Base-by-base conservation (phyloP, 257 asterid species). In the Solanum tarapatanum region DNA sequence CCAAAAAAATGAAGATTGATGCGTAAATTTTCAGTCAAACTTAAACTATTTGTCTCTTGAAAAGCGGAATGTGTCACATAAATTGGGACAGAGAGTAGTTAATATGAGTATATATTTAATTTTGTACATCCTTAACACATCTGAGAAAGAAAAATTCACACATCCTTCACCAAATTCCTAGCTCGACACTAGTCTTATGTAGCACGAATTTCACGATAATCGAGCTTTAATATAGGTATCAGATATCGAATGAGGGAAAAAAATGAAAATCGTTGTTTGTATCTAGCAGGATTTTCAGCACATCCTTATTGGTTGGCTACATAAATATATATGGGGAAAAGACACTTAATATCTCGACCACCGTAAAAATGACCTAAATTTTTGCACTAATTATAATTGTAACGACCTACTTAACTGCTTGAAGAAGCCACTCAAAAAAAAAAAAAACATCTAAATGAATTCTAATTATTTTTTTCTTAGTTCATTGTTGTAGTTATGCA, bases 181-280 rank as follows among this genome's bases (percentile, higher is more conserved):
- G 3, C 23, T 51, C 3, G 4, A 1, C 62, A 6, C 23, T 51
- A 51, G 0, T 16, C 3, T 17, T 51, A 51, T 51, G 0, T 6
- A 1, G 3, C 1, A 51, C 3, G 3, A 16, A 51, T 51, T 16
- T 51, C 0, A 51, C 3, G 21, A 51, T 51, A 51, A 51, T 51
- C 1, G 0, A 51, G 0, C 23, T 16, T 16, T 0, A 51, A 16
- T 5, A 0, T 2, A 51, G 3, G 3, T 51, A 51, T 51, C 9
- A 16, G 0, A 51, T 6, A 51, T 16, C 9, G 0, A 51, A 51
- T 51, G 16, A 43, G 5, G 5, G 2, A 3, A 43, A 51, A 16
- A 16, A 51, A 51, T 41, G 48, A 11, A 41, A 51, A 16, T 6
- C 8, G 23, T 51, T 51, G 23, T 16, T 16, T 17, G 21, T 6